phyloP scores from a whole-genome alignment of 2,329 filamentous ascomycete genomes.

The Ophiostoma pallidulum region DNA sequence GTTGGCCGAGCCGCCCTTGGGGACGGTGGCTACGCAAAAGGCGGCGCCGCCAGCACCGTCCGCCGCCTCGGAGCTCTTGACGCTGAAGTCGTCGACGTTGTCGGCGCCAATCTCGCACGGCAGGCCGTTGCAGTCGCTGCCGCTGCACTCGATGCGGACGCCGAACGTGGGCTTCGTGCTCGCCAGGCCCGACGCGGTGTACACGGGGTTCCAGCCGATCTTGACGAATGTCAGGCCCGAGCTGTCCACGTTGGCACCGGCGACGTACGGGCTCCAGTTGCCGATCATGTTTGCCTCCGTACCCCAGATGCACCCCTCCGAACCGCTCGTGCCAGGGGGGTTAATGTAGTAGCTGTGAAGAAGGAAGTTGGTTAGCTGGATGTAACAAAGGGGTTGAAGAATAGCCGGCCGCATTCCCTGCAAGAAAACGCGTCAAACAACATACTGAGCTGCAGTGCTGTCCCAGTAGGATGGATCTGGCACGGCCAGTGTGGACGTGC shows the following conservation, averaged over 20 bases:
- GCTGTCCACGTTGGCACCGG: conserved; percentile 60
- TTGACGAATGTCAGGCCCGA: conserved; percentile 63
- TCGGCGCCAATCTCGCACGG: conserved; percentile 63
- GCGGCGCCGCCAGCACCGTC: conserved; percentile 56
- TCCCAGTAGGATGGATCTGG: conserved; percentile 63
- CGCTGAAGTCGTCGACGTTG: conserved; percentile 44
- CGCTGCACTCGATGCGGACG: conserved; percentile 59
- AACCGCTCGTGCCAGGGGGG: conserved; percentile 52
- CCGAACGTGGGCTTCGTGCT: conserved; percentile 55
- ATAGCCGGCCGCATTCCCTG: too few relatives aligned
- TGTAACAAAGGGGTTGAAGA: too few relatives aligned
- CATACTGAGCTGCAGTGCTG: conserved; percentile 64
- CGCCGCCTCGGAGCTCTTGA: conserved; percentile 44
- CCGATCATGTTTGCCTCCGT: conserved; percentile 51
- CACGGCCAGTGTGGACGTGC: conserved; percentile 54
- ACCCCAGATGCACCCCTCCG: conserved; percentile 64
- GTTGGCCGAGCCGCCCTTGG: conserved; percentile 54
- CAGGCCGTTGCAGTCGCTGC: conserved; percentile 58
- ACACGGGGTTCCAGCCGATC: conserved; percentile 71
- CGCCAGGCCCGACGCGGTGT: conserved; percentile 45
- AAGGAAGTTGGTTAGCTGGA: too few relatives aligned
- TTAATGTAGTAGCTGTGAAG: conserved; percentile 66
- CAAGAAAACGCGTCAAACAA: conserved; percentile 15
- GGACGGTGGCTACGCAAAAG: conserved; percentile 71
- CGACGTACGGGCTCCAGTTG: conserved; percentile 71